Conservation (phyloP, 345 rosid species). For the Rhodamnia argentea region DNA sequence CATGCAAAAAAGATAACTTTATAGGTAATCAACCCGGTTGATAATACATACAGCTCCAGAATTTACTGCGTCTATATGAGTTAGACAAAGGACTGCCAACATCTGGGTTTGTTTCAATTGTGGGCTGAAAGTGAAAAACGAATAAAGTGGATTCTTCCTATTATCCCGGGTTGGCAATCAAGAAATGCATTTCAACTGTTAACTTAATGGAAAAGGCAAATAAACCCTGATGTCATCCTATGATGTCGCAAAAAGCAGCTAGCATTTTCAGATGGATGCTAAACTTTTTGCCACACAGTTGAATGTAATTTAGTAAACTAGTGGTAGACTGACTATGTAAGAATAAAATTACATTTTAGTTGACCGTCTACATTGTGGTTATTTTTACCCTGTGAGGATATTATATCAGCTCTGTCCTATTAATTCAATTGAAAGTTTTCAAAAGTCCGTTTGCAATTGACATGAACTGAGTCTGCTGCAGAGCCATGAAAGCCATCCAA, state of each 20-base stretch:
- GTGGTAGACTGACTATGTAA: background rate
- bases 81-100: background rate
- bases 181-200: background rate
- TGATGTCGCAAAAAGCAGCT: background rate
- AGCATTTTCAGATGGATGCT: background rate
- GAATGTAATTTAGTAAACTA: background rate
- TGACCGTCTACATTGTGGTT: background rate
- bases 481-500: background rate
- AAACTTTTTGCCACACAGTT: background rate
- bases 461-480: background rate
- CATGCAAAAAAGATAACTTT: background rate
- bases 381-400: background rate
- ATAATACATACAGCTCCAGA: background rate
- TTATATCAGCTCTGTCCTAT: background rate
- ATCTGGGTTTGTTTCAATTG: background rate
- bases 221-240: background rate
- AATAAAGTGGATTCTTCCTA: background rate
- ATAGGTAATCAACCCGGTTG: background rate
- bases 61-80: background rate
- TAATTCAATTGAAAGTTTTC: background rate
- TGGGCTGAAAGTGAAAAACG: background rate
- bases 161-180: background rate
- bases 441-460: background rate
- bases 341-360: background rate
- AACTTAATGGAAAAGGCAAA: background rate